These are phyloP conservation scores for Rhodosporidiobolus odoratus DNA, from an alignment of 768 basidiomycete species.

Conservation along the genomic window DNA sequence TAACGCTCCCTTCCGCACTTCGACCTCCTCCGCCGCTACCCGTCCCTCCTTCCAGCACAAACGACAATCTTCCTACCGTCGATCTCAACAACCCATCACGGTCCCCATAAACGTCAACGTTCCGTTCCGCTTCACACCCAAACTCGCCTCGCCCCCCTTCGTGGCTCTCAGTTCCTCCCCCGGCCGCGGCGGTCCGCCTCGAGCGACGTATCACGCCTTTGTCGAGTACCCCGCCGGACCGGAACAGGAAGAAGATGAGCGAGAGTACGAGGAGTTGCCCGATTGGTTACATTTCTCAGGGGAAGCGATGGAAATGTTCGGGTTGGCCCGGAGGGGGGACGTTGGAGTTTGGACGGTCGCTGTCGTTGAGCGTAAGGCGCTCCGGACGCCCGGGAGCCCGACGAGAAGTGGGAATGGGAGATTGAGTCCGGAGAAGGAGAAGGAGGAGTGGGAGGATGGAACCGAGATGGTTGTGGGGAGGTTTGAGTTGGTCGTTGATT, in stretches of 20 bases:
- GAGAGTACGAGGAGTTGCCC: conserved; percentile 22
- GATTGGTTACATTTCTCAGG: conserved; percentile 37
- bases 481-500: conserved; percentile 22
- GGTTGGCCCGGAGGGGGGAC: conserved; percentile 7
- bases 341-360: conserved; percentile 11
- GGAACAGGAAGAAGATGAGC: conserved; percentile 14
- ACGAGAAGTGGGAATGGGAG: background rate
- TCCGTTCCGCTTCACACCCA: conserved; percentile 39
- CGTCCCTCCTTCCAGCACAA: conserved; percentile 11
- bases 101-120: conserved; percentile 24
- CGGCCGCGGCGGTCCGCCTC: conserved; percentile 32
- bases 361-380: conserved; percentile 34
- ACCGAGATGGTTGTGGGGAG: conserved; percentile 20
- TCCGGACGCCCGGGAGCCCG: conserved; percentile 24
- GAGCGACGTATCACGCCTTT: conserved; percentile 24
- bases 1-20: conserved; percentile 16
- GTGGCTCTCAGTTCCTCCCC: conserved; percentile 31
- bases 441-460: conserved; percentile 7
- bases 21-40: conserved; percentile 1
- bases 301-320: conserved; percentile 36
- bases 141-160: conserved; percentile 34
- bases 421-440: background rate
- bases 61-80: conserved; percentile 12
- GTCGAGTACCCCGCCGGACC: conserved; percentile 13
- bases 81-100: conserved; percentile 8